phyloP scores from a whole-genome alignment of 441 rosid species.

The Corymbia citriodora region DNA sequence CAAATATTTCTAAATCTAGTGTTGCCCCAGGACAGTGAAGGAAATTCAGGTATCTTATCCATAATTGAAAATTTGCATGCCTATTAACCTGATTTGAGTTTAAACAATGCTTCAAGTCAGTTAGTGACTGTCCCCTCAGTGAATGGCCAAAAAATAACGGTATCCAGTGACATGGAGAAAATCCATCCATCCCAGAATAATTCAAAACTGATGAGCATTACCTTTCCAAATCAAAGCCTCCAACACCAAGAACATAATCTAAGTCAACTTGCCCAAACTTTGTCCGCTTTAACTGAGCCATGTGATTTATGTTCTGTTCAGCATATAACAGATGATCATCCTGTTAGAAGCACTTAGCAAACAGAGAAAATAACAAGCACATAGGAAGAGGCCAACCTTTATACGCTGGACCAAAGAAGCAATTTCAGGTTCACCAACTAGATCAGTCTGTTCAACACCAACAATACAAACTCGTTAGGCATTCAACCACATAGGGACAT shows the following conservation, averaged over 20 bases:
- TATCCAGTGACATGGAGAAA: not conserved
- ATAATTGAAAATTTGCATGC: not conserved
- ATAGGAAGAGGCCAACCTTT: conserved; percentile 35
- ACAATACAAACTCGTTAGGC: conserved; percentile 9
- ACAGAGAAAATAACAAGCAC: not conserved
- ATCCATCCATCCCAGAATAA: not conserved
- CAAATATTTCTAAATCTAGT: not conserved
- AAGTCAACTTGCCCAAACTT: conserved; percentile 87
- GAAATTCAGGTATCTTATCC: not conserved
- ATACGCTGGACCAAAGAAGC: conserved; percentile 62
- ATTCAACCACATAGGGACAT: not conserved
- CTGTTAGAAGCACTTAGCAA: not conserved
- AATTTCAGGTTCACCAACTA: conserved; percentile 67
- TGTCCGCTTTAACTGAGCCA: conserved; percentile 77
- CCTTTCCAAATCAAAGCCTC: conserved; percentile 99
- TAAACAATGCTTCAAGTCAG: not conserved
- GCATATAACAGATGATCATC: conserved; percentile 6
- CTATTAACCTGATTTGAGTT: not conserved
- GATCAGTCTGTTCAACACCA: conserved; percentile 61
- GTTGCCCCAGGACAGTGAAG: not conserved
- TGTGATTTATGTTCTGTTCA: conserved; percentile 63
- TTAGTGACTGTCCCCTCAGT: not conserved
- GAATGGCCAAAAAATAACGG: not conserved
- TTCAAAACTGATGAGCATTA: conserved; percentile 4
- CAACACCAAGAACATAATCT: conserved; percentile 96